A percentile compares a stretch with the other conserved stretches of the same genome.
Conservation (phyloP, 2,329 filamentous ascomycete species). For the Tolypocladium pustulatum region DNA sequence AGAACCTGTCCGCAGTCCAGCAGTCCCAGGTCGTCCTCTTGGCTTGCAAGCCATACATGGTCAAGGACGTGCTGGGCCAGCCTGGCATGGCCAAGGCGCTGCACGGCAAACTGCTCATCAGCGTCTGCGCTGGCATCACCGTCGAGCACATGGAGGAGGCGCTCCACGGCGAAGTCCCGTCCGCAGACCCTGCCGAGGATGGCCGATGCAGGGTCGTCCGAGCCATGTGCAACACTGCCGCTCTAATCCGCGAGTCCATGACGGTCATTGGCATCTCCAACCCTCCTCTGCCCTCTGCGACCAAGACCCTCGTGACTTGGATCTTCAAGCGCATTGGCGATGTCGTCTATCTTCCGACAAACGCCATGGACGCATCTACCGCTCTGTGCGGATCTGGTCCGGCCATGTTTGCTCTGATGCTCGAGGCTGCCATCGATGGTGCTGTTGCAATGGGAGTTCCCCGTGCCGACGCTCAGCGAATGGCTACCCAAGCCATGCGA, state of each 20-base stretch:
- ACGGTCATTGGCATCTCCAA: constrained; percentile 60
- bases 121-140: constrained; percentile 69
- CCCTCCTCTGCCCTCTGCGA: constrained; percentile 44
- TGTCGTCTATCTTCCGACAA: constrained; percentile 55
- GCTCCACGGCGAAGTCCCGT: constrained; percentile 45
- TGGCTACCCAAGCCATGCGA: constrained; percentile 72
- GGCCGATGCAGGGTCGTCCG: constrained; percentile 57
- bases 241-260: constrained; percentile 70
- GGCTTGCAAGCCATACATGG: constrained; percentile 71
- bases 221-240: constrained; percentile 79
- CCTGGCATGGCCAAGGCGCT: constrained; percentile 63
- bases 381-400: constrained; percentile 66
- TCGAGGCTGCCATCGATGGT: constrained; percentile 67
- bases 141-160: constrained; percentile 55
- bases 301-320: constrained; percentile 55
- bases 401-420: constrained; percentile 64
- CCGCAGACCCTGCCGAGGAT: constrained; percentile 32
- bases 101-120: constrained; percentile 70
- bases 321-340: constrained; percentile 68
- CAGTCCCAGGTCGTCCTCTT: constrained; percentile 66
- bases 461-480: constrained; percentile 59
- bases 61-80: constrained; percentile 55
- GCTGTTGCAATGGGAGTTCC: constrained; percentile 72
- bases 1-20: constrained; percentile 58
- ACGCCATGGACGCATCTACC: constrained; percentile 62